A percentile compares a stretch with the other conserved stretches of the same genome.
phyloP scores from a whole-genome alignment of 306 rosid genomes.

The Prinsepia uniflora region DNA sequence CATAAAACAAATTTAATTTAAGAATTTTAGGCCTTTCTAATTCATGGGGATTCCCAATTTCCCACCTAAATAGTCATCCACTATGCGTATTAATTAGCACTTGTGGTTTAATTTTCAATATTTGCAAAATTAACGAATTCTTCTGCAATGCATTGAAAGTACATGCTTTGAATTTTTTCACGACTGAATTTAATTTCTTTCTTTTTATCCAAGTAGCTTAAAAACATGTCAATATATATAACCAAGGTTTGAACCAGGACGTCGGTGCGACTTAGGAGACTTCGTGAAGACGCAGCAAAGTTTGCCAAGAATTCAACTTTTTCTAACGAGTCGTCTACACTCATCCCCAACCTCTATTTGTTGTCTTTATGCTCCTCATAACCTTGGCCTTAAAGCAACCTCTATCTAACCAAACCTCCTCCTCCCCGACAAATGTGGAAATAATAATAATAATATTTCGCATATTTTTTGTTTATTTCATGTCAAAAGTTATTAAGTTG shows the following conservation, averaged over 20 bases:
- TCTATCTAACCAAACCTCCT: neutral
- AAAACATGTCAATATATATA: neutral
- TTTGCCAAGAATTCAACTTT: neutral
- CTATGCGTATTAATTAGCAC: too few species aligned
- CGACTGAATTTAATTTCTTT: too few species aligned
- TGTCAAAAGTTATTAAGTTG: neutral
- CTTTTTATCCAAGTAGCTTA: too few species aligned
- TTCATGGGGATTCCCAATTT: too few species aligned
- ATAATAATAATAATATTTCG: neutral
- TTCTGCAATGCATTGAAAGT: too few species aligned
- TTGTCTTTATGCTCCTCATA: too few species aligned
- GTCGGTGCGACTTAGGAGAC: neutral
- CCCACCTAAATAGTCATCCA: too few species aligned
- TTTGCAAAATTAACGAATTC: too few species aligned
- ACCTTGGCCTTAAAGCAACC: constrained; percentile 25
- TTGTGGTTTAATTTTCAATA: too few species aligned
- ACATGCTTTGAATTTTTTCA: too few species aligned
- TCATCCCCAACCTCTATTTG: constrained; percentile 2
- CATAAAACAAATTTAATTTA: too few species aligned
- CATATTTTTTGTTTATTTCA: neutral
- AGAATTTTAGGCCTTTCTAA: too few species aligned
- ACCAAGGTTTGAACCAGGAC: neutral
- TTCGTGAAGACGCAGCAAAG: neutral
- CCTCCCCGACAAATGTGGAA: neutral
- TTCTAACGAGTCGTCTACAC: constrained; percentile 14